These are phyloP conservation scores for Obba rivulosa DNA, from an alignment of 768 basidiomycete species.

Conservation along the genomic window DNA sequence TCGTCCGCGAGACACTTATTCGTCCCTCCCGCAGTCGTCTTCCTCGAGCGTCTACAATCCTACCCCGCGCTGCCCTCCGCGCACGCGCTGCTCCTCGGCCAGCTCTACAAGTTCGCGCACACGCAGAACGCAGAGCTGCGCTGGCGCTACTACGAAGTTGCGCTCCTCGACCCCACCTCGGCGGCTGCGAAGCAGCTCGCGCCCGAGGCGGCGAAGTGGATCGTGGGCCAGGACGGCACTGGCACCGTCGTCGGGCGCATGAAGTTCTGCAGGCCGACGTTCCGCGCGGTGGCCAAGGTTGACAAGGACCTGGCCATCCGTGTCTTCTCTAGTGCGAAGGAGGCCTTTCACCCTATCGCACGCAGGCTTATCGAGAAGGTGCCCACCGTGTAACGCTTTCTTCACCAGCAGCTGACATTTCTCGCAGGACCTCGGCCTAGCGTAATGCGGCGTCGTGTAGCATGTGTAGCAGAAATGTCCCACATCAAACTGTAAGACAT, in stretches of 20 bases:
- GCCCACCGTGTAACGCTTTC: background rate
- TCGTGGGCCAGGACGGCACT: constrained; percentile 53
- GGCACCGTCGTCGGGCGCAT: constrained; percentile 71
- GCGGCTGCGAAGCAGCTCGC: constrained; percentile 48
- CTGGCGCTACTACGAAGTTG: constrained; percentile 71
- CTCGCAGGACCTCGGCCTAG: constrained; percentile 12
- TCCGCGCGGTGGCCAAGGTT: constrained; percentile 49
- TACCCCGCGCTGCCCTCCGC: constrained; percentile 52
- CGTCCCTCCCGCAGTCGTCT: constrained; percentile 50
- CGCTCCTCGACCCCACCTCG: constrained; percentile 45
- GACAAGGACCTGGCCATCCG: constrained; percentile 46
- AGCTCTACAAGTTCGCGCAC: constrained; percentile 41
- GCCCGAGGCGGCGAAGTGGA: constrained; percentile 56
- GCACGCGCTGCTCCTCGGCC: constrained; percentile 57
- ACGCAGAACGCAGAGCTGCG: constrained; percentile 75
- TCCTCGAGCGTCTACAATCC: constrained; percentile 76
- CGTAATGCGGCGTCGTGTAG: background rate
- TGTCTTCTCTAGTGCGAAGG: constrained; percentile 43
- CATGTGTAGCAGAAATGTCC: no score
- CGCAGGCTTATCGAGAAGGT: constrained; percentile 74
- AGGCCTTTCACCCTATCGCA: constrained; percentile 73
- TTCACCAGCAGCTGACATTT: background rate
- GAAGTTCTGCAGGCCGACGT: constrained; percentile 77
- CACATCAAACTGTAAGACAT: no score
- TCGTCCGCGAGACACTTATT: background rate